Evolutionary conservation across 176 grass and related monocot species (phyloP).

Genomic region (Thinopyrum elongatum): DNA sequence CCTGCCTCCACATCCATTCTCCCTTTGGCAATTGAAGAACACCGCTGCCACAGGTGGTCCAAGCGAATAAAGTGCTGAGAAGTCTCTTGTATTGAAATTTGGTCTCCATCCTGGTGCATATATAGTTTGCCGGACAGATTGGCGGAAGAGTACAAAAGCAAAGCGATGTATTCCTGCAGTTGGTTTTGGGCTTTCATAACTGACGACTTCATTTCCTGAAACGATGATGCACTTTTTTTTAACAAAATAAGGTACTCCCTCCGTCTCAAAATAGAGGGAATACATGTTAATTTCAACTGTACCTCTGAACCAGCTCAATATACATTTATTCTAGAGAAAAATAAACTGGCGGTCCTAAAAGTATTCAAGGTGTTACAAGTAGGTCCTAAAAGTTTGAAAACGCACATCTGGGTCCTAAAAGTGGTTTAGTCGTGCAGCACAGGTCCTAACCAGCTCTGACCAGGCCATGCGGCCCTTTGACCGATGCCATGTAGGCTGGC

Average conservation of each 20-base stretch:
- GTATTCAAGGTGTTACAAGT: no score
- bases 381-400: no score
- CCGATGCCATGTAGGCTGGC: no score
- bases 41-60: conserved; percentile 61
- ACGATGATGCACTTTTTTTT: no score
- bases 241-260: conserved; percentile 1
- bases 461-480: no score
- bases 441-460: no score
- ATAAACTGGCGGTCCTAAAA: no score
- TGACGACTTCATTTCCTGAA: conserved; percentile 86
- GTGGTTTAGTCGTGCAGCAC: no score
- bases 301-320: neutral
- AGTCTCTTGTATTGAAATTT: conserved; percentile 94
- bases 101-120: conserved; percentile 84
- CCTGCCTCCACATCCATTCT: conserved; percentile 87
- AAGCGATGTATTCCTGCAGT: conserved; percentile 93
- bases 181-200: conserved; percentile 88
- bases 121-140: conserved; percentile 66
- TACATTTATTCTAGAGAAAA: conserved; percentile 30
- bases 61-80: conserved; percentile 77
- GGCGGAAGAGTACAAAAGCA: conserved; percentile 78
- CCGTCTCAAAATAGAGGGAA: no score
- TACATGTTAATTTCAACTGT: neutral
- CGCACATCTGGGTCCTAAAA: no score
- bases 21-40: conserved; percentile 95